Percentiles rank a stretch among this genome's conserved stretches.
phyloP scores from a whole-genome alignment of 805 yeast genomes.

The Debaryomyces castellii region DNA sequence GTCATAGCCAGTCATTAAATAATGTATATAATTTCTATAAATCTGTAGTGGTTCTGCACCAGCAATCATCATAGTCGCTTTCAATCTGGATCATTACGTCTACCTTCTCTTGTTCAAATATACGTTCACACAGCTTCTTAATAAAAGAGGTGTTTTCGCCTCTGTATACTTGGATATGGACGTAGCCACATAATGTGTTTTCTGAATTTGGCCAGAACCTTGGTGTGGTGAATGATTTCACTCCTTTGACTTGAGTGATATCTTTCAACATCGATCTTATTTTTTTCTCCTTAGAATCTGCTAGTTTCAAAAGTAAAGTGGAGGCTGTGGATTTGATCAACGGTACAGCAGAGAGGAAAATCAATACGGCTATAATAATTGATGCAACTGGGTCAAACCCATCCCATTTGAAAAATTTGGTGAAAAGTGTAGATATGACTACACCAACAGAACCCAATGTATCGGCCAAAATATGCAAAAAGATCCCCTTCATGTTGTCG shows the following conservation, averaged over 20 bases:
- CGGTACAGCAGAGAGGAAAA: constrained; percentile 81
- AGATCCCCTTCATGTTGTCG: constrained; percentile 90
- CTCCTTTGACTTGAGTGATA: constrained; percentile 70
- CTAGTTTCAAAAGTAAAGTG: constrained; percentile 64
- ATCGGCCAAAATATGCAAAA: constrained; percentile 91
- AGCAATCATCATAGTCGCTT: constrained; percentile 59
- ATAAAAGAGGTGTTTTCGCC: constrained; percentile 67
- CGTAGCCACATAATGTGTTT: constrained; percentile 52
- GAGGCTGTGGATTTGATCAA: constrained; percentile 78
- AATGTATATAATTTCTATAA: neutral
- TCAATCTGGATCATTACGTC: constrained; percentile 69
- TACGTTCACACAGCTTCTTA: constrained; percentile 56
- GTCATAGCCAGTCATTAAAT: neutral
- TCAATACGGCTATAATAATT: constrained; percentile 76
- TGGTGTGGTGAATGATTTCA: constrained; percentile 82
- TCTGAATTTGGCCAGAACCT: constrained; percentile 78
- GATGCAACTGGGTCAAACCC: constrained; percentile 95
- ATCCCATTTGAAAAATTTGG: constrained; percentile 62
- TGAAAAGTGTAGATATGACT: constrained; percentile 81
- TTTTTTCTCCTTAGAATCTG: constrained; percentile 55
- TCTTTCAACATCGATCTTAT: constrained; percentile 69
- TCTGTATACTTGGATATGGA: constrained; percentile 71
- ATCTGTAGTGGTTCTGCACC: constrained; percentile 49
- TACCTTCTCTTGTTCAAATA: constrained; percentile 50
- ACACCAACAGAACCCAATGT: constrained; percentile 97